Conservation (phyloP, 2,329 filamentous ascomycete species). For the Colletotrichum sp. region DNA sequence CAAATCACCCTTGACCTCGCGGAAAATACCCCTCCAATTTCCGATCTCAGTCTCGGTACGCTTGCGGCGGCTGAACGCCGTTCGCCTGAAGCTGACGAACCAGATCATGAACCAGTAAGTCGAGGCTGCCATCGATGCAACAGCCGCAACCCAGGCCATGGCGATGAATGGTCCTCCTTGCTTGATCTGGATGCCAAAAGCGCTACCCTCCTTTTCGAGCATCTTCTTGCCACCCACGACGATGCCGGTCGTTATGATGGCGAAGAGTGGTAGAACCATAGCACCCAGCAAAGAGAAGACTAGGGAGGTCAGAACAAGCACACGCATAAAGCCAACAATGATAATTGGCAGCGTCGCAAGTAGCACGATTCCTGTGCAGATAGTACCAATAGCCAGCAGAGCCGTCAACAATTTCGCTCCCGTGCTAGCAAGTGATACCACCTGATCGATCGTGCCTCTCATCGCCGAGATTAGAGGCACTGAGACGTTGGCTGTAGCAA, state of each 20-base stretch:
- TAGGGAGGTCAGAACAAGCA: constrained; percentile 16
- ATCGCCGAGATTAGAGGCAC: constrained; percentile 25
- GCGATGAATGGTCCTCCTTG: constrained; percentile 21
- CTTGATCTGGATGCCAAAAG: constrained; percentile 19
- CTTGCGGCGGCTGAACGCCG: constrained; percentile 23
- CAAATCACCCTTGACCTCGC: constrained; percentile 25
- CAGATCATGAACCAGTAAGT: constrained; percentile 27
- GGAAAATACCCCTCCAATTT: constrained; percentile 26
- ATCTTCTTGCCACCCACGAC: constrained; percentile 8
- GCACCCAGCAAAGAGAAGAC: constrained; percentile 14
- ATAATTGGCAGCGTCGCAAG: constrained; percentile 22
- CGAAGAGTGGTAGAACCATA: constrained; percentile 14
- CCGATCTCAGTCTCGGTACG: constrained; percentile 24
- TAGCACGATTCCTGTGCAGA: constrained; percentile 17
- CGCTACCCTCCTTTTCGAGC: constrained; percentile 8
- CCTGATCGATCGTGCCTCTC: constrained; percentile 11
- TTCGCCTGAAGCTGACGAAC: constrained; percentile 27
- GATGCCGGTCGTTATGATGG: constrained; percentile 17
- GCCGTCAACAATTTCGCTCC: constrained; percentile 23
- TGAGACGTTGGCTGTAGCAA: constrained; percentile 25
- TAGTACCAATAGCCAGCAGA: constrained; percentile 22
- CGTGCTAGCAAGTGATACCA: constrained; percentile 17
- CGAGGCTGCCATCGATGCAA: neutral
- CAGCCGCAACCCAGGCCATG: constrained; percentile 24
- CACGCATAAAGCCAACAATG: constrained; percentile 12